Base-by-base conservation (phyloP, 306 rosid genomes). In the Delonix regia region DNA sequence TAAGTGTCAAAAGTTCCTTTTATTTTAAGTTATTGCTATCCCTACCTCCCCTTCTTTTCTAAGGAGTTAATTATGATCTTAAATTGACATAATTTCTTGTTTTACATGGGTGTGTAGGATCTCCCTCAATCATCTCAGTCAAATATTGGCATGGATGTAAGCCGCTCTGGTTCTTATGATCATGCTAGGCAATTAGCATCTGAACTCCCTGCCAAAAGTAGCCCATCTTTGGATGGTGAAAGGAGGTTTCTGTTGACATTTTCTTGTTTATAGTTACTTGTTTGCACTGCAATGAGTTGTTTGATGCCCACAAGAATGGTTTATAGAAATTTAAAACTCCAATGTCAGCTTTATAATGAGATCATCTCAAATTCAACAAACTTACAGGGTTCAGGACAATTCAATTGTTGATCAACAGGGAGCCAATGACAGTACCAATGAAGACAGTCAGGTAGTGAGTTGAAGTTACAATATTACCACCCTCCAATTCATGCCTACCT, bases 181-280 rank as follows among this genome's bases (percentile, higher is more conserved):
- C 93, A 80, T 51, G 90, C 94, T 10, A 81, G 84, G 80, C 97
- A 91, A 74, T 87, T 89, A 74, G 89, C 93, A 71, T 92, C 96
- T 22, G 97, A 91, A 80, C 64, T 85, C 69, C 84, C 83, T n/a
- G 45, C 77, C 38, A 83, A 85, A 66, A 83, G 79, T 78, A 65
- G 70, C 63, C 18, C 86, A 0, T 56, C 82, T 81, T 76, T 61
- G 27, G 87, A 87, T 34, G 86, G 81, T 63, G 91, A 88, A 83
- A 89, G 81, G 93, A 95, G 99, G 98, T 93, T 36, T 80, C 41
- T 38, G 61, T 76, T 80, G 13, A 60, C 45, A 69, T 63, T 82
- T 74, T 49, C 73, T 64, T 45, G 9, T 77, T 69, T 38, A 65
- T 65, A 21, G 9, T 51, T 73, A 59, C 16, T 44, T 68, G 61